Evolutionary conservation across 2,329 filamentous ascomycete species (phyloP), one percentile per base, ranked within the genome.

Genomic region (Fusarium sp.): DNA sequence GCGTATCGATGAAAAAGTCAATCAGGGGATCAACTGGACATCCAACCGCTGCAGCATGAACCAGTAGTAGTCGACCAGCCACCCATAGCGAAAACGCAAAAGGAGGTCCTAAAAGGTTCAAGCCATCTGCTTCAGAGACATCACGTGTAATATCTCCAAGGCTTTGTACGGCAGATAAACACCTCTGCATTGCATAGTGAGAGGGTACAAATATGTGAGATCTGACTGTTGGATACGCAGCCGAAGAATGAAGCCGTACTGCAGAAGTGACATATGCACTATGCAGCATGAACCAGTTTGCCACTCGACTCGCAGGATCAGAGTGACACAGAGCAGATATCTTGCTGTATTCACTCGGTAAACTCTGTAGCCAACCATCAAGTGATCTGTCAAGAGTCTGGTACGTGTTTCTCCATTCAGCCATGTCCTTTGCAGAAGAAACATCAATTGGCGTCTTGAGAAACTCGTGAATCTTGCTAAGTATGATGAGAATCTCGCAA

Each of bases 211-310:
- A 84, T n/a, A 84, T 80, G 35, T 83, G 80, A 6, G 84, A 84
- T 7, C 82, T 78, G 1, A 82, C 76, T 0, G 80, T 82, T 5
- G 84, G 84, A 60, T 86, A 86, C 4, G 84, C 84, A 0, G 84
- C 84, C 4, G 83, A 81, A 4, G 84, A 85, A 66, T 86, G 84
- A n/a, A 86, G 76, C 1, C 84, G 81, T 4, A 86, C 83, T 7
- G 84, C 84, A 4, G 83, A 80, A 0, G 83, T 84, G 14, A 86
- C 84, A 54, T 85, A 86, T 9, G 84, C 84, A 71, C 84, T 85
- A 29, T 86, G 84, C 10, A 86, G 77, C 83, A 85, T 84, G 67
- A 85, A 85, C 84, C 84, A 85, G 70, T 85, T 85, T n/a, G 84
- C 84, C 2, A 85, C 84, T 2, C 84, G 82, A 61, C 84, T 85